Conservation (phyloP, 2,329 filamentous ascomycete species). For the Tricladium varicosporioides region DNA sequence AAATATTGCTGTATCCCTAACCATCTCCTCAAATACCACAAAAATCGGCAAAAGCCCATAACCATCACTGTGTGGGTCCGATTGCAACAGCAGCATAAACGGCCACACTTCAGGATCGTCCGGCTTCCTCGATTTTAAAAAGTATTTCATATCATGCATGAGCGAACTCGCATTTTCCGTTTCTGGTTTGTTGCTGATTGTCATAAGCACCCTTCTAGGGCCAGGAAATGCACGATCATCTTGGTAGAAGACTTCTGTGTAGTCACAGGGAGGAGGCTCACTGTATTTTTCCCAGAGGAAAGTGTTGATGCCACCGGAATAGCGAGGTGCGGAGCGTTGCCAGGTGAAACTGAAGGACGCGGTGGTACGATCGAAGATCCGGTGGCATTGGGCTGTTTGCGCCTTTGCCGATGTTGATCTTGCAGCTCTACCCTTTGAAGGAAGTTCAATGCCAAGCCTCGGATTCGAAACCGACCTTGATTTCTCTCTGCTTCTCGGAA, state of each 20-base stretch:
- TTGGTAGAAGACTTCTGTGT: conserved; percentile 17
- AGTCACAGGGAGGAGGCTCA: conserved; percentile 7
- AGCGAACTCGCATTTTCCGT: background rate
- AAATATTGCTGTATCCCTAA: conserved; percentile 13
- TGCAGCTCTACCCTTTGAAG: conserved; percentile 8
- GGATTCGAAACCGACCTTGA: background rate
- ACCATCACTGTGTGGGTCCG: conserved; percentile 4
- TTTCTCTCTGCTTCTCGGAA: no score
- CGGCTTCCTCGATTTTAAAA: conserved; percentile 8
- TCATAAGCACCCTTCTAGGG: conserved; percentile 16
- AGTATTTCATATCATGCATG: conserved; percentile 5
- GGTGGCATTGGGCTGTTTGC: conserved; percentile 9
- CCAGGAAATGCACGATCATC: conserved; percentile 7
- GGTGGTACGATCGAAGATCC: conserved; percentile 11
- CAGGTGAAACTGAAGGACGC: conserved; percentile 18
- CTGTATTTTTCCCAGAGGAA: conserved; percentile 11
- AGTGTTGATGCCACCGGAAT: conserved; percentile 7
- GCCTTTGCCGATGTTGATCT: conserved; percentile 7
- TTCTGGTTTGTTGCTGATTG: background rate
- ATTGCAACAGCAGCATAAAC: conserved; percentile 11
- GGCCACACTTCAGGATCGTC: conserved; percentile 12
- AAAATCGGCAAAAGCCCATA: conserved; percentile 15
- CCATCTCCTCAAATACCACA: conserved; percentile 7
- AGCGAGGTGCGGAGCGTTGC: conserved; percentile 13
- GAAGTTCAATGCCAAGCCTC: conserved; percentile 7